Evolutionary conservation across 495 filamentous ascomycete genomes (phyloP).

Genomic region (Podospora conica): DNA sequence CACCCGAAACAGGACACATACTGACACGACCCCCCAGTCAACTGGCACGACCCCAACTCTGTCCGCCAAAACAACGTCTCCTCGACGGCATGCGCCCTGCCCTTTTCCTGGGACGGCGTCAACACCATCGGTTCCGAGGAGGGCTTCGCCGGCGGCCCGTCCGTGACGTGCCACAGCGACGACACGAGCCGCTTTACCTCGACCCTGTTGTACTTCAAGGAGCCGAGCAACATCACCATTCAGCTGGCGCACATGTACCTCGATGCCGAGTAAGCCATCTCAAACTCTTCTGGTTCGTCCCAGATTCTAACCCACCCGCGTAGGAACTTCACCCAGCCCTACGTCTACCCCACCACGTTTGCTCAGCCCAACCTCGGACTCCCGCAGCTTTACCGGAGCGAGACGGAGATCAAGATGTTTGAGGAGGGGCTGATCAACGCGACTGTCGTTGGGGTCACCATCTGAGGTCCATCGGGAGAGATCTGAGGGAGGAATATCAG

Average conservation of each 20-base stretch:
- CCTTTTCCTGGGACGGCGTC: slow-evolving; percentile 29
- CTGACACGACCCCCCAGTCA: slow-evolving; percentile 15
- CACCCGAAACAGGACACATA: background rate
- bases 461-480: background rate
- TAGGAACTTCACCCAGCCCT: slow-evolving; percentile 26
- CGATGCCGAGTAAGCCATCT: slow-evolving; percentile 29
- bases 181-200: slow-evolving; percentile 19
- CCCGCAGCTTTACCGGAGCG: background rate
- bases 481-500: background rate
- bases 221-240: slow-evolving; percentile 28
- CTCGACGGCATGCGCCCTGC: slow-evolving; percentile 19
- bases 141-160: slow-evolving; percentile 14
- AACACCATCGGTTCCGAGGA: slow-evolving; percentile 10
- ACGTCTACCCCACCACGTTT: slow-evolving; percentile 21
- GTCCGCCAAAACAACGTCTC: slow-evolving; percentile 24
- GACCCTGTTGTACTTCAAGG: slow-evolving; percentile 20
- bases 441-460: slow-evolving; percentile 10
- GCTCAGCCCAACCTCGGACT: slow-evolving; percentile 5
- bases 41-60: slow-evolving; percentile 34
- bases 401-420: slow-evolving; percentile 8
- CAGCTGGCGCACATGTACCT: slow-evolving; percentile 27
- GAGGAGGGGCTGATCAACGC: slow-evolving; percentile 13
- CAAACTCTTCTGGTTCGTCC: background rate
- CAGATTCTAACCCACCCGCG: background rate
- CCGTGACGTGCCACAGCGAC: slow-evolving; percentile 20